Evolutionary conservation across 2,329 filamentous ascomycete species (phyloP), one percentile per base, ranked within the genome.

Genomic region (Atkinsonella texensis): DNA sequence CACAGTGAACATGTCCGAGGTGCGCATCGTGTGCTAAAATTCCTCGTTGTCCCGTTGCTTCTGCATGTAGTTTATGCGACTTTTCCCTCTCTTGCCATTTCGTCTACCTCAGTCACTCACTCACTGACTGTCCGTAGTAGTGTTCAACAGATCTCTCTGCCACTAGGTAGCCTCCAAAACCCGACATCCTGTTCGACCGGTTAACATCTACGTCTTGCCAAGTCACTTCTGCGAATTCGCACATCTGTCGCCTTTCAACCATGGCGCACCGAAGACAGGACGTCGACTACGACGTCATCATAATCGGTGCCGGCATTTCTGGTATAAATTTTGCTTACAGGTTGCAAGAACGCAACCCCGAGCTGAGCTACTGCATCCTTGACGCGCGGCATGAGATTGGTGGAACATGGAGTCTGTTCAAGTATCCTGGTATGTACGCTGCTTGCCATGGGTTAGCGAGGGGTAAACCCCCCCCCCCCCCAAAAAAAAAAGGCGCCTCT

Each of bases 321-420:
- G 85, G 85, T 55, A 80, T 89, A 69, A 87, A 87, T 60, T 72
- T 81, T 15, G 84, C 77, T 3, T 87, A 88, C 61, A 76, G 81
- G 32, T 58, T 86, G 2, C 76, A 82, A 55, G 70, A 70, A 1
- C 63, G 74, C 53, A 66, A 80, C 3, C 83, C 84, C 0, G 65
- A 73, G 48, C 58, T 60, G 51, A 74, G 67, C 31, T 87, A 81
- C 60, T 72, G 75, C 40, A 75, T 89, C 39, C 74, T 89, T 28
- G 85, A 89, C 63, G 73, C 72, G 8, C 79, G 84, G 48, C 67
- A 74, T 52, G 70, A 74, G 41, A 70, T 87, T 2, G 85, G 84
- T 13, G 85, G 85, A 39, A 89, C 85, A 4, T 89, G 85, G 85
- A 77, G 78, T 55, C 75, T 87, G 44, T 89, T 86, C 73, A 77